These are phyloP conservation scores for Pisolithus tinctorius DNA, from an alignment of 768 basidiomycete genomes.

Conservation along the genomic window DNA sequence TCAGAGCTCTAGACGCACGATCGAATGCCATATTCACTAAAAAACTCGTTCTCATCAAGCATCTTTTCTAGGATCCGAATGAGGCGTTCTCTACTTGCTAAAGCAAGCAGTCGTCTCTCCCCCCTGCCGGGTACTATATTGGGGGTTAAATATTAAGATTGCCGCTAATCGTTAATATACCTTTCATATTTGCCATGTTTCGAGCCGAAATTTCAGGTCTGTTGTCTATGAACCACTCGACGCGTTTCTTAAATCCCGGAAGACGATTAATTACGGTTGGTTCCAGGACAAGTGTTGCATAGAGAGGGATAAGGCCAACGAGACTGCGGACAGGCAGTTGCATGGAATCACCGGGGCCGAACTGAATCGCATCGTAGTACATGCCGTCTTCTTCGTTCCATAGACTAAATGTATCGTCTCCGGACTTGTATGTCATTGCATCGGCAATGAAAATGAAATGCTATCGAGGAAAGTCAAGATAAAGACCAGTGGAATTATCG, in stretches of 20 bases:
- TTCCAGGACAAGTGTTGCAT: constrained; percentile 91
- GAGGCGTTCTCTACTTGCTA: constrained; percentile 89
- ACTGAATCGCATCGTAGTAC: constrained; percentile 97
- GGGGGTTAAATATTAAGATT: background rate
- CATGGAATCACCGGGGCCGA: constrained; percentile 73
- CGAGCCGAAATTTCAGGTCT: constrained; percentile 79
- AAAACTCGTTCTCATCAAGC: constrained; percentile 95
- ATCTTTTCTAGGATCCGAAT: constrained; percentile 88
- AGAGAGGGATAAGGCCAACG: constrained; percentile 96
- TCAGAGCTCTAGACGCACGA: constrained; percentile 53
- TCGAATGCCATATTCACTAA: constrained; percentile 92
- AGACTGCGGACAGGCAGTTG: constrained; percentile 92
- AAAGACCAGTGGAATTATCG: background rate
- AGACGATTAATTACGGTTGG: constrained; percentile 83
- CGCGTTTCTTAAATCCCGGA: constrained; percentile 96
- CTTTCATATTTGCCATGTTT: constrained; percentile 96
- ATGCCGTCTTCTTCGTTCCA: constrained; percentile 98
- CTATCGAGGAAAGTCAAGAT: constrained; percentile 29
- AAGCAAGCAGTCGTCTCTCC: constrained; percentile 79
- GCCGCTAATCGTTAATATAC: constrained; percentile 29
- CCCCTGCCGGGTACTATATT: constrained; percentile 56
- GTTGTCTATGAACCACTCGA: constrained; percentile 98
- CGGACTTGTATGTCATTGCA: constrained; percentile 90
- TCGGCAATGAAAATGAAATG: constrained; percentile 99
- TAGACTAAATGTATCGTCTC: constrained; percentile 72